Percentiles rank a stretch among this genome's conserved stretches.
phyloP scores from a whole-genome alignment of 352 stramenopile species.

The Phytophthora multivora region DNA sequence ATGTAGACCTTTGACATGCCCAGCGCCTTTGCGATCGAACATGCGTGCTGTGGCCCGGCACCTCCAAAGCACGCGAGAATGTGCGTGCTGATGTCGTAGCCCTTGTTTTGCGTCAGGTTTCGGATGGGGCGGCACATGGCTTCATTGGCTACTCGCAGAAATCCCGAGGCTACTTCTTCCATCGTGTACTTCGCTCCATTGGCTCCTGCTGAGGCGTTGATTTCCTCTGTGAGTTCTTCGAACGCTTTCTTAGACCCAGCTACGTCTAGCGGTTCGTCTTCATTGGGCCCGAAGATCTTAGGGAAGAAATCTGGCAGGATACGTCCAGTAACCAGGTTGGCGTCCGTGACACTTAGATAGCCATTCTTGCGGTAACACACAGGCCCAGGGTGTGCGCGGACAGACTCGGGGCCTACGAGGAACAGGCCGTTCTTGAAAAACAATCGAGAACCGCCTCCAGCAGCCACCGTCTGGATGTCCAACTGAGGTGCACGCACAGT shows the following conservation, averaged over 20 bases:
- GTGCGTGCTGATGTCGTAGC: constrained; percentile 97
- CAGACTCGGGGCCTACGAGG: constrained; percentile 96
- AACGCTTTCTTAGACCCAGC: constrained; percentile 94
- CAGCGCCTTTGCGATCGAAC: constrained; percentile 95
- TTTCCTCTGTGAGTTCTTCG: constrained; percentile 84
- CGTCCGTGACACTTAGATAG: constrained; percentile 97
- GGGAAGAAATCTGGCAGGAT: constrained; percentile 98
- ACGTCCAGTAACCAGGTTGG: constrained; percentile 98
- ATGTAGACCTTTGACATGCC: constrained; percentile 98
- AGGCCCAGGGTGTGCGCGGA: constrained; percentile 95
- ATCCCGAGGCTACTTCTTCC: constrained; percentile 97
- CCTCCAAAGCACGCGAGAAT: constrained; percentile 98
- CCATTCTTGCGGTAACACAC: constrained; percentile 98
- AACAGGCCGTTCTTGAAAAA: constrained; percentile 98
- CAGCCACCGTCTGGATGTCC: constrained; percentile 99
- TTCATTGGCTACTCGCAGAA: constrained; percentile 98
- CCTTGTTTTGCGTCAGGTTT: constrained; percentile 98
- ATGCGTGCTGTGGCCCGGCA: constrained; percentile 97
- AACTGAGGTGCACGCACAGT: constrained; percentile 97
- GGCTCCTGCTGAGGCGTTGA: constrained; percentile 76
- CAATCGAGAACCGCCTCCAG: constrained; percentile 95
- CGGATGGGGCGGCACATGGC: constrained; percentile 99
- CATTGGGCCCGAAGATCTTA: constrained; percentile 98
- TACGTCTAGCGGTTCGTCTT: constrained; percentile 97
- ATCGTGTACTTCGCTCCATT: constrained; percentile 76